phyloP scores from a whole-genome alignment of 352 stramenopile species.

The Globisporangium barbulae region DNA sequence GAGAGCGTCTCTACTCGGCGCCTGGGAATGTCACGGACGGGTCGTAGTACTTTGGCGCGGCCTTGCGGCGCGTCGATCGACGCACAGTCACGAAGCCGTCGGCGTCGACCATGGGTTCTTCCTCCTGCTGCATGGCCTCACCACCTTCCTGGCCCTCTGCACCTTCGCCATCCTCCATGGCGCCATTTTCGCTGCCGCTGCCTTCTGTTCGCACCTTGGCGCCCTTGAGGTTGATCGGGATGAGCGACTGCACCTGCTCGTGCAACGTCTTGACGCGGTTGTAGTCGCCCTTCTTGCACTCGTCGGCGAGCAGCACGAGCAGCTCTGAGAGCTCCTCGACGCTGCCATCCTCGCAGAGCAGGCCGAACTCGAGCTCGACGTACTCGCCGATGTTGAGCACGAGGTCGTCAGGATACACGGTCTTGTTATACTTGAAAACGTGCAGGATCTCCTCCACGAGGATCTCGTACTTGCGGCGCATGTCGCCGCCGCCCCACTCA shows the following conservation, averaged over 20 bases:
- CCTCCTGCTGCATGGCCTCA: slow-evolving; percentile 13
- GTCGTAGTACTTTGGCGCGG: slow-evolving; percentile 72
- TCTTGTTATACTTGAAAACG: slow-evolving; percentile 81
- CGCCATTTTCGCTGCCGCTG: not conserved
- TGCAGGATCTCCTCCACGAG: slow-evolving; percentile 75
- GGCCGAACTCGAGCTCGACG: slow-evolving; percentile 71
- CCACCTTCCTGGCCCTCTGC: no score
- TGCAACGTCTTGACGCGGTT: slow-evolving; percentile 61
- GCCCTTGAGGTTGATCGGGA: slow-evolving; percentile 79
- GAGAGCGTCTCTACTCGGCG: slow-evolving; percentile 43
- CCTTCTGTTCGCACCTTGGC: slow-evolving; percentile 61
- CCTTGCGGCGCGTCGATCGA: slow-evolving; percentile 63
- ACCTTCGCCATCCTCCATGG: slow-evolving; percentile 31
- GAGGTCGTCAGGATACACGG: slow-evolving; percentile 65
- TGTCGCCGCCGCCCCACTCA: slow-evolving; percentile 82
- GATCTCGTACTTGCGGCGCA: slow-evolving; percentile 77
- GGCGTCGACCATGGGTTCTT: slow-evolving; percentile 49
- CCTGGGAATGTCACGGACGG: slow-evolving; percentile 71
- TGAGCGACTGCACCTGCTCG: slow-evolving; percentile 66
- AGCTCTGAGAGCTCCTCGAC: slow-evolving; percentile 68
- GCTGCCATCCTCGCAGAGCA: slow-evolving; percentile 78
- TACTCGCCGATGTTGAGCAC: slow-evolving; percentile 64
- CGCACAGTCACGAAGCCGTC: slow-evolving; percentile 77
- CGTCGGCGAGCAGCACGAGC: slow-evolving; percentile 59
- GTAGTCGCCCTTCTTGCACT: slow-evolving; percentile 80